Base-by-base conservation (phyloP, 208 protist genomes). In the Leishmania gerbilli region DNA sequence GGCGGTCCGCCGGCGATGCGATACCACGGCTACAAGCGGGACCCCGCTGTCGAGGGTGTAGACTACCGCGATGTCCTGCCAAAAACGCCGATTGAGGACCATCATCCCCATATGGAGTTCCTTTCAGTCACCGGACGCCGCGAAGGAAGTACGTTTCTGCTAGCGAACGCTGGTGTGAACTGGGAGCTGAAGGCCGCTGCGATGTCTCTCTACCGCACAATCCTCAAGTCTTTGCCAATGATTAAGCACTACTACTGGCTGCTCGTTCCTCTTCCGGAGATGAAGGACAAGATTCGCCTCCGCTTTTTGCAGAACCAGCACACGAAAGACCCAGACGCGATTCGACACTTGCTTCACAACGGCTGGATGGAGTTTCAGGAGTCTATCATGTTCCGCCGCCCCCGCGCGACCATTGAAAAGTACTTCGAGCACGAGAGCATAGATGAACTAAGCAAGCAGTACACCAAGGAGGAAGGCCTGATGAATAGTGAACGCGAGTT, bases 211-310 rank as follows among this genome's bases (percentile, higher is more conserved):
- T 97, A 97, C 84, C 92, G 91, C 21, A 87, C 90, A 49, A 95
- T 90, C 67, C 84, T 97, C n/a, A 95, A 95, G 64, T 81, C 88
- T 2, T 80, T 97, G 6, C 92, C 94, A 0, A 89, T 97, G 81
- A 80, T 95, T n/a, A 97, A 97, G 84, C 94, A 97, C 81, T 96
- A 90, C 78, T 97, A 95, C 86, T 96, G 89, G 88, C 90, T 97
- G 24, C 62, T 91, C 49, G 93, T 89, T 24, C 92, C 94, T 0
- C 87, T 97, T 45, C 90, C 90, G 40, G 80, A 95, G 31, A 96
- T 97, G 92, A 96, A 97, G 83, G 81, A 84, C 49, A 95, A 95
- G 65, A 88, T 97, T 76, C 92, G 94, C 37, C 80, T 92, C 24
- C 90, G 92, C 47, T 97, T 97, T 84, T 74, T 93, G 69, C 92